Base-by-base conservation (phyloP, 2,329 filamentous ascomycete genomes). In the Paracorniculantispora psalliotae region DNA sequence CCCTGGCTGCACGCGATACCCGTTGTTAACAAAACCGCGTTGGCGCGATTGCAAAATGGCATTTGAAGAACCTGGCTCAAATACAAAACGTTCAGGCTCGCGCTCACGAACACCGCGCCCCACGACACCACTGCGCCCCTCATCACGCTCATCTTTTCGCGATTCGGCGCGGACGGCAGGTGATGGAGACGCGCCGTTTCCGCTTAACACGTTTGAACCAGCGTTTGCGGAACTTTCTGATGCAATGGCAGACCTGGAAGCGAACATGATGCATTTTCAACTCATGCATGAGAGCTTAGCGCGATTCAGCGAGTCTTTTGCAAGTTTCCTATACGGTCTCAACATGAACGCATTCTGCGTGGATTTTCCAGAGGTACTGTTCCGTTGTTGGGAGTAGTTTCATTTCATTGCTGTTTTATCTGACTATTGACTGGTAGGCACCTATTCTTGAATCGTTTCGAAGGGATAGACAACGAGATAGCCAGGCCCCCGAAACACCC, bases 331-430 rank as follows among this genome's bases (percentile, higher is more conserved):
- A 48, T 99, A 97, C 68, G 94, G 94, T 2, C 74, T 99, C 71
- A 97, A 97, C 70, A 97, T 99, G 92, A 97, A 97, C 73, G 94
- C 94, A 1, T 99, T 97, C 72, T 97, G 93, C 72, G 92, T 97
- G 33, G 94, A 99, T 72, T 99, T 97, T 64, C 90, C 92, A 0
- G 94, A 99, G 84, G 92, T 92, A 75, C 54, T 71, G 15, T 15
- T n/a, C n/a, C 10, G 52, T 39, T n/a, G n/a, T 43, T n/a, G 2
- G 8, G 3, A 19, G 26, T 7, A n/a, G 8, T 35, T 41, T 55
- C 26, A 33, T 25, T n/a, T 23, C 41, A 19, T 35, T 23, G 15
- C 44, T 35, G 25, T 50, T 47, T 33, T 33, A 50, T 46, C 56
- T 54, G 47, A 62, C 35, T 13, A 28, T 30, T 15, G 3, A 15